Evolutionary conservation across 2,329 filamentous ascomycete genomes (phyloP), one percentile per base, ranked within the genome.

Genomic region (Conoideocrella luteorostrata): DNA sequence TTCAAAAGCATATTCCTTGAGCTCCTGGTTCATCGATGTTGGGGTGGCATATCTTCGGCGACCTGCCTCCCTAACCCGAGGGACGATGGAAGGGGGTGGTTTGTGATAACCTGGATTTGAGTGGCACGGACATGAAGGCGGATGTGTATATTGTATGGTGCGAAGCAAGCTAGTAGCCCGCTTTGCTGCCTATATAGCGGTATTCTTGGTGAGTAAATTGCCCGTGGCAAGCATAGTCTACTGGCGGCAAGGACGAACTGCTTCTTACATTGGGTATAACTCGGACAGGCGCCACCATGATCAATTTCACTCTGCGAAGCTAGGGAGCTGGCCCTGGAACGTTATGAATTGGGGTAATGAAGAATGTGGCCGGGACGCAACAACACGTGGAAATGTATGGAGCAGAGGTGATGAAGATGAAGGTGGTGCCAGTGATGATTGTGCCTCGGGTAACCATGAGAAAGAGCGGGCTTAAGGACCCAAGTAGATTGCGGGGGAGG

Each of bases 1-100:
- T 65, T 98, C 93, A 61, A 98, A 98, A 12, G 93, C 93, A 68
- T 98, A 98, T 64, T 98, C 93, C 63, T 94, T 95, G 58, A 89
- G 75, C 7, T 75, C 67, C 22, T 47, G 40, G 17, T 85, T 69
- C 17, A 59, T 51, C 30, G 57, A 58, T 24, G 85, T 69, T 0
- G 90, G 88, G 0, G 88, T 91, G n/a, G 88, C 89, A 63, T 78
- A 82, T 39, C 70, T 71, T 26, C 78, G 63, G 20, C 52, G 49
- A 24, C 56, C 66, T 26, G 66, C 52, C 52, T 64, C 46, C 52
- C 57, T 49, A 37, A 58, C 63, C 44, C 68, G 72, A 18, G 73
- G 72, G 13, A 72, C 64, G 47, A 90, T 68, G 47, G 77, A 71
- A 32, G 78, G 67, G 32, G 74, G 73, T 30, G 75, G 53, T 62